These are phyloP conservation scores for Metarhizium anisopliae DNA, from an alignment of 2,329 filamentous ascomycete species.

Conservation along the genomic window DNA sequence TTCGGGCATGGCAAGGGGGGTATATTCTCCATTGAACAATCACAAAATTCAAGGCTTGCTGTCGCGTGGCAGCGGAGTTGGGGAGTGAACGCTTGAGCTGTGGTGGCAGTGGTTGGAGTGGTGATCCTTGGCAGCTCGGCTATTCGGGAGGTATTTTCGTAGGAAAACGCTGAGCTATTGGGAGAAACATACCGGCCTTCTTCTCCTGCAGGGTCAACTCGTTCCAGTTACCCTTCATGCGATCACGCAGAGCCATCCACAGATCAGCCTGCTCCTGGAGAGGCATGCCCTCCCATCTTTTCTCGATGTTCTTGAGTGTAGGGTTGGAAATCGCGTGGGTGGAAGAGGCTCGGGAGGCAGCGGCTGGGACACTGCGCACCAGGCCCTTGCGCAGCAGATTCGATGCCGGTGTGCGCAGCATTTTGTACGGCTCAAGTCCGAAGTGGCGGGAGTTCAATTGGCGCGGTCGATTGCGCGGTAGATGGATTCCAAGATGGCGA, in stretches of 20 bases:
- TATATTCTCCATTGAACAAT: not conserved
- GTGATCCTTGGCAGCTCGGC: conserved; percentile 14
- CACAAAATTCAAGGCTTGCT: not conserved
- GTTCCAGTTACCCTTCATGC: conserved; percentile 97
- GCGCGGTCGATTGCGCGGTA: conserved; percentile 12
- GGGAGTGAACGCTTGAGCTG: not conserved
- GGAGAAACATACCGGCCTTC: conserved; percentile 75
- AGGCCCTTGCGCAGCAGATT: conserved; percentile 42
- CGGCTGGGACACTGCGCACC: conserved; percentile 33
- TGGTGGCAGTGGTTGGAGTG: conserved; percentile 8
- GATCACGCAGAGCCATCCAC: conserved; percentile 96
- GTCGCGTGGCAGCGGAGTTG: conserved; percentile 2
- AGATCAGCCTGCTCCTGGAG: conserved; percentile 98
- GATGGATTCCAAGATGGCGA: conserved; percentile 11
- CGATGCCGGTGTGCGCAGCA: conserved; percentile 47
- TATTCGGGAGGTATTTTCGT: conserved; percentile 26
- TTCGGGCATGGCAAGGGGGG: not conserved
- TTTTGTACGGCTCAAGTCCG: conserved; percentile 22
- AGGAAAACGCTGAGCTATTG: conserved; percentile 6
- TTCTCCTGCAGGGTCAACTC: conserved; percentile 95
- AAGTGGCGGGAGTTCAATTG: conserved; percentile 24
- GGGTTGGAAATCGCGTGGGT: conserved; percentile 97
- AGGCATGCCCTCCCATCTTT: conserved; percentile 97
- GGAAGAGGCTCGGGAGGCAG: conserved; percentile 47
- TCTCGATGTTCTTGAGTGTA: conserved; percentile 95